Percentiles rank a stretch among this genome's conserved stretches.
phyloP scores from a whole-genome alignment of 164 flowering plant genomes.

The Warburgia ugandensis region DNA sequence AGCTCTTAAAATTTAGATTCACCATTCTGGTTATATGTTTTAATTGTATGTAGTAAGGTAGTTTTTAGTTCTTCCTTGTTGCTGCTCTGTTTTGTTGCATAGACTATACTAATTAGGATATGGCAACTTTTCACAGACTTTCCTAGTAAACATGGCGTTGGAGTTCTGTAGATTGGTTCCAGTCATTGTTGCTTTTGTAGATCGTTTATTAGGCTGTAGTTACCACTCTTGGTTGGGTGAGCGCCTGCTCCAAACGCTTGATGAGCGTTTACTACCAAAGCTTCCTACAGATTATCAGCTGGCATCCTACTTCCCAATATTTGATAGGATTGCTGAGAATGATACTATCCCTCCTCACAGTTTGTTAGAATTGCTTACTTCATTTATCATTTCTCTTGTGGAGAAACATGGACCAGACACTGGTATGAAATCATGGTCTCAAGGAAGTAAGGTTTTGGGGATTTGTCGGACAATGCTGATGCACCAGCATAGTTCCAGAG shows the following conservation, averaged over 20 bases:
- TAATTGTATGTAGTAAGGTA: no score
- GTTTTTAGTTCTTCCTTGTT: not conserved
- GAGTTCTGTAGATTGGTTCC: slow-evolving; percentile 67
- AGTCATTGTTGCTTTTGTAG: slow-evolving; percentile 49
- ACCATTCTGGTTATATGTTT: not conserved
- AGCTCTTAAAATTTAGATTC: not conserved
- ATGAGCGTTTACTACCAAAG: slow-evolving; percentile 66
- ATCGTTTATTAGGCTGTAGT: slow-evolving; percentile 63
- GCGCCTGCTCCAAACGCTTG: slow-evolving; percentile 66
- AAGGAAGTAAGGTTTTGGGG: slow-evolving; percentile 77
- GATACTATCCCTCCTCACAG: slow-evolving; percentile 61
- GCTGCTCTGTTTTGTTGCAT: not conserved
- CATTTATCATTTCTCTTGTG: slow-evolving; percentile 51
- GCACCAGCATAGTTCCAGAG: slow-evolving; percentile 73
- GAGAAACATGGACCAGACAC: slow-evolving; percentile 71
- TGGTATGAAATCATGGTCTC: slow-evolving; percentile 75
- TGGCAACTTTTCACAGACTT: slow-evolving; percentile 37
- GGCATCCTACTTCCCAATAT: slow-evolving; percentile 70
- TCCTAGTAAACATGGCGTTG: slow-evolving; percentile 52
- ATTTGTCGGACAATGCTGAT: slow-evolving; percentile 80
- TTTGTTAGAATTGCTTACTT: slow-evolving; percentile 58
- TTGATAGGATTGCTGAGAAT: slow-evolving; percentile 72
- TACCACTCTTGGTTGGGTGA: slow-evolving; percentile 82
- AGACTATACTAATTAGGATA: not conserved
- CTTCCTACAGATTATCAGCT: slow-evolving; percentile 41